Conservation (phyloP, 176 grass and related monocot genomes). For the Carex kokanica region DNA sequence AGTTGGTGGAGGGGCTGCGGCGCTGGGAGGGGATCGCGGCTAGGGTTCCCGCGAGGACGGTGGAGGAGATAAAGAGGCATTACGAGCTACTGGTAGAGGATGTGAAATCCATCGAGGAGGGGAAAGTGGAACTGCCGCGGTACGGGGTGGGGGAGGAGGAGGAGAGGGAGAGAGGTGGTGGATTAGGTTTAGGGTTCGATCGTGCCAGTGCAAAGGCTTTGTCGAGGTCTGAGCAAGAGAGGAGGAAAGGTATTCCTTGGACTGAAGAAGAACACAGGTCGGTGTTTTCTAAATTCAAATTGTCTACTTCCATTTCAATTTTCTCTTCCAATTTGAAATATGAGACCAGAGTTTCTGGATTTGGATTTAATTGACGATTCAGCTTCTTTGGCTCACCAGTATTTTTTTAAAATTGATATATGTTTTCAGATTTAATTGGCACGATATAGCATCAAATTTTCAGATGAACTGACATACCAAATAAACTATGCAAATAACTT, state of each 20-base stretch:
- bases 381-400: neutral
- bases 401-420: neutral
- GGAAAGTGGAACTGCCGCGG: constrained; percentile 52
- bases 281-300: neutral
- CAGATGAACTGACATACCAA: neutral
- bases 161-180: constrained; percentile 44
- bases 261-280: constrained; percentile 99
- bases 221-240: constrained; percentile 90
- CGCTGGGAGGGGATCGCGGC: constrained; percentile 45
- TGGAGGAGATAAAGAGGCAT: constrained; percentile 65
- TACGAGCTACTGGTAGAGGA: constrained; percentile 82
- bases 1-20: constrained; percentile 22
- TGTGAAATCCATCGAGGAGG: constrained; percentile 78
- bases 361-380: neutral
- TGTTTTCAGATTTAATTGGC: neutral
- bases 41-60: constrained; percentile 50
- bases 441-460: neutral
- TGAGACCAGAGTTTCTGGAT: neutral
- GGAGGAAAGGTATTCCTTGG: constrained; percentile 96
- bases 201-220: constrained; percentile 42
- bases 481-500: neutral
- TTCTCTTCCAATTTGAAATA: neutral
- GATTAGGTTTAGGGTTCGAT: constrained; percentile 33
- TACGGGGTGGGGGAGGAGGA: constrained; percentile 54
- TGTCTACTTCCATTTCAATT: neutral